These are phyloP conservation scores for Cladosporium sp. DNA, from an alignment of 2,329 filamentous ascomycete species.

Conservation along the genomic window DNA sequence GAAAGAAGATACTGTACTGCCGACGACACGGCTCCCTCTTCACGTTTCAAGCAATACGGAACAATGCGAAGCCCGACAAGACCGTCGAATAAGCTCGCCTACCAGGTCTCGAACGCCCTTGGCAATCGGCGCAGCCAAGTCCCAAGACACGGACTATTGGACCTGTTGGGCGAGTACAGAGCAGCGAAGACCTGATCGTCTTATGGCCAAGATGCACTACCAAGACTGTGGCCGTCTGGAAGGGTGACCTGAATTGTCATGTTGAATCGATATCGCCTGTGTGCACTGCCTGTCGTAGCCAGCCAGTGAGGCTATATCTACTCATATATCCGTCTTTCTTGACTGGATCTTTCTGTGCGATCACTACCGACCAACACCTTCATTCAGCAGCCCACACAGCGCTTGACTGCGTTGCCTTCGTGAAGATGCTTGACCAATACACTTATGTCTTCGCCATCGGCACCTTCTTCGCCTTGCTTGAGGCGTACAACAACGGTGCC, in stretches of 20 bases:
- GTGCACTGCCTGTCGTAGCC: not conserved
- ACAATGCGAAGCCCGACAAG: constrained; percentile 1
- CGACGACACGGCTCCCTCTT: not conserved
- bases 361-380: not conserved
- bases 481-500: constrained; percentile 63
- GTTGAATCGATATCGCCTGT: not conserved
- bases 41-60: not conserved
- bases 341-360: not conserved
- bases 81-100: constrained; percentile 1
- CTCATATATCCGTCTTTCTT: not conserved
- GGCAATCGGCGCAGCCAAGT: constrained; percentile 6
- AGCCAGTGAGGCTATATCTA: not conserved
- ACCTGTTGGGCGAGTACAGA: not conserved
- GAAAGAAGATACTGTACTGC: not conserved
- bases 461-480: constrained; percentile 62
- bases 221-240: not conserved
- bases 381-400: not conserved
- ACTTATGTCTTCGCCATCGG: constrained; percentile 62
- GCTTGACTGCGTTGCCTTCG: not conserved
- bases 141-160: constrained; percentile 1
- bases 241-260: not conserved
- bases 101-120: not conserved
- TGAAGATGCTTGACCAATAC: constrained; percentile 48
- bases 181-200: not conserved
- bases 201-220: constrained; percentile 2